Base-by-base conservation (phyloP, 202 grass and related monocot species). In the Setaria italica region DNA sequence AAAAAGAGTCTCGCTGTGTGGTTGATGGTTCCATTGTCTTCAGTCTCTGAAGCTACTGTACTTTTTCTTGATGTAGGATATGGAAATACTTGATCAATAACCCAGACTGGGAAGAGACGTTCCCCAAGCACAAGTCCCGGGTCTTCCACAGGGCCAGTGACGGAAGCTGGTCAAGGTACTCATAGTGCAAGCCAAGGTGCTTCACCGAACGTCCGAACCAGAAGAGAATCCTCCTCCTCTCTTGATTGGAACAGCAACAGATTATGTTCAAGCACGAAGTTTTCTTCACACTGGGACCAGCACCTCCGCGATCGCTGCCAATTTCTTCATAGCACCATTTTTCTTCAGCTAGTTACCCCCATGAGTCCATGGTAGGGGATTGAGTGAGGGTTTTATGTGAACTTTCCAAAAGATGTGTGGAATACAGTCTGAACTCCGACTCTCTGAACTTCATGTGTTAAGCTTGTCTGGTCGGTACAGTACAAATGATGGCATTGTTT, bases 71-170 rank as follows among this genome's bases (percentile, higher is more conserved):
- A 43, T 90, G 80, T 82, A 99, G 96, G 85, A 91, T 86, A 80
- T 93, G 87, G 86, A 94, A 77, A 80, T 99, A 94, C 68, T 67
- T 99, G 85, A 90, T 94, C 14, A 54, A 94, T 70, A 83, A 94
- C 64, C 93, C 96, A 19, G 88, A 95, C 77, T 99, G 97, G 97
- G 85, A 84, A 88, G 80, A 88, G 39, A 91, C 92, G 6, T 99
- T 96, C 63, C 81, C 84, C 0, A 86, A 74, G 19, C 19, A 88
- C 45, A 84, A 90, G 62, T 85, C 91, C 10, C 90, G 92, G 9
- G 76, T 96, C 39, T 99, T 99, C 60, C 83, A 76, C 53, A 90
- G 91, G 80, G 80, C 82, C 5, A 56, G 19, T 12, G 72, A 88
- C 57, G 93, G 91, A 75, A 85, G 69, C 39, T 99, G 96, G 96